These are phyloP conservation scores for Colletotrichum orchidophilum DNA, from an alignment of 2,329 filamentous ascomycete genomes.

Conservation along the genomic window DNA sequence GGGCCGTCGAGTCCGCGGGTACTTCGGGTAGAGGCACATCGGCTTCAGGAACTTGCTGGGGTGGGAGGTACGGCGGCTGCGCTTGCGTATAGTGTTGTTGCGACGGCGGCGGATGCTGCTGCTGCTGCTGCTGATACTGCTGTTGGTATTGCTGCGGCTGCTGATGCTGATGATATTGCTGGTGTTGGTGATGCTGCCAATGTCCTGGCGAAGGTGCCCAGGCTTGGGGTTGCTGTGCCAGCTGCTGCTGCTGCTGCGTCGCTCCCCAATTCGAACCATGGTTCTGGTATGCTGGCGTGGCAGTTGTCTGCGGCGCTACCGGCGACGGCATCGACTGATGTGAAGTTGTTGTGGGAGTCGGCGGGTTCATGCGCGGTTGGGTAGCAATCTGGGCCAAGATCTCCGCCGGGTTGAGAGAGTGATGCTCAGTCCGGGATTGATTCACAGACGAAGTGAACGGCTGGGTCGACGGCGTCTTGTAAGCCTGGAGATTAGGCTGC, in stretches of 20 bases:
- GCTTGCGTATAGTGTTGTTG: background rate
- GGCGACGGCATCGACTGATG: constrained; percentile 14
- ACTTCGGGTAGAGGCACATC: constrained; percentile 50
- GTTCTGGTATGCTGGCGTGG: background rate
- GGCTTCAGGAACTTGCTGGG: background rate
- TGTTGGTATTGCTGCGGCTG: constrained; percentile 15
- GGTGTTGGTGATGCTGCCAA: constrained; percentile 31
- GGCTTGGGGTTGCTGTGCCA: background rate
- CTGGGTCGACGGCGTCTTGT: background rate
- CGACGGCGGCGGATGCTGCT: background rate
- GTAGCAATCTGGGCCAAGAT: constrained; percentile 28
- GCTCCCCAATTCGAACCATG: constrained; percentile 8
- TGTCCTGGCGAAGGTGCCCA: constrained; percentile 10
- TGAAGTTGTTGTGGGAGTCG: constrained; percentile 15
- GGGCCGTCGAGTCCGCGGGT: constrained; percentile 54
- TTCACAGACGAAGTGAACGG: background rate
- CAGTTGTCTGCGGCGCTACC: background rate
- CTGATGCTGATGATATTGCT: constrained; percentile 18
- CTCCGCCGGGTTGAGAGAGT: constrained; percentile 27
- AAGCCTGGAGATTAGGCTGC: background rate
- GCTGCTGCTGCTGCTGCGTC: constrained; percentile 13
- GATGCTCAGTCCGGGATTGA: constrained; percentile 19
- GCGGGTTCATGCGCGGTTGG: constrained; percentile 29
- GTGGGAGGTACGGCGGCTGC: background rate
- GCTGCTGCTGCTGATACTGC: constrained; percentile 5